Evolutionary conservation across 2,329 filamentous ascomycete species (phyloP), one percentile per base, ranked within the genome.

Genomic region (Thermothelomyces thermophilus): DNA sequence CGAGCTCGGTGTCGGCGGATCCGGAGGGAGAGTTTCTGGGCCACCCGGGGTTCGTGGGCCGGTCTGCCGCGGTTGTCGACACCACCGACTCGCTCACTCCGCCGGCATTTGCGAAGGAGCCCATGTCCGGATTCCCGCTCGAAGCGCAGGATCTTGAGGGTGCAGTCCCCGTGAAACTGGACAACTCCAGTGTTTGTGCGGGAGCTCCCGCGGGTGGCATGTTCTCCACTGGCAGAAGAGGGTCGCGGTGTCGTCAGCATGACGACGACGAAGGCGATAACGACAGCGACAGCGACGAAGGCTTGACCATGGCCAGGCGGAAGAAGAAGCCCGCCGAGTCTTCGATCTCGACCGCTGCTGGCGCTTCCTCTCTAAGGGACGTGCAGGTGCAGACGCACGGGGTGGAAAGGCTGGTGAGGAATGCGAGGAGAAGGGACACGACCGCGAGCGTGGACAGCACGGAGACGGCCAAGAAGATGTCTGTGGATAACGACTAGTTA

Each of bases 1-100:
- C 80, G 8, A 83, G 80, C 59, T 84, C 81, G 2, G 73, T 83
- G 9, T 84, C 79, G 13, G 79, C 77, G 1, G 81, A 83, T 56
- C 68, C 76, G 19, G 81, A 84, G 54, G 77, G 74, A 1, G 81
- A 84, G 42, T 77, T 82, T 34, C 67, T 82, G 3, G 66, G 73
- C 47, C 70, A 66, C 19, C 76, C 76, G 9, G 74, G 72, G 5
- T 66, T 71, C 5, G 66, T 76, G 6, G 68, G 67, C 3, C 68
- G 68, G 16, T 64, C 70, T 2, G n/a, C n/a, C n/a, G 68, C 73
- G 10, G 63, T 76, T 1, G 67, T 79, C 22, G 73, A 77, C 46
- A 73, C 75, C 1, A 73, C 72, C 2, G 77, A 80, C 53, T 76
- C 75, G 2, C 67, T 79, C 6, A 79, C 76, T 6, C 76, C 77